Evolutionary conservation across 306 rosid species (phyloP).

Genomic region (Vigna mungo): DNA sequence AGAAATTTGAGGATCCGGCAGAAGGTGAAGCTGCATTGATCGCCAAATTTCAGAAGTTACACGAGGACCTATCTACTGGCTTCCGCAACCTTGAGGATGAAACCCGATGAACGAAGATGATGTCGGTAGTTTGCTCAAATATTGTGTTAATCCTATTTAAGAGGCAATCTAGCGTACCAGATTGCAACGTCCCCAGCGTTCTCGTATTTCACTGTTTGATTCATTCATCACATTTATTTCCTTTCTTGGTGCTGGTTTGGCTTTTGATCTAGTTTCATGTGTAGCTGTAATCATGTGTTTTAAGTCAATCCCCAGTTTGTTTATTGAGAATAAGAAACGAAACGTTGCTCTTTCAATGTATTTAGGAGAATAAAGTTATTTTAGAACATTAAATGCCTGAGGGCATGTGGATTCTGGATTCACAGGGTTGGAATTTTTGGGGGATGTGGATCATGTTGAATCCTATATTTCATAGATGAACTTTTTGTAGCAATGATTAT

Average conservation of each 20-base stretch:
- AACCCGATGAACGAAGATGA: constrained; percentile 65
- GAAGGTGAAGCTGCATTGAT: constrained; percentile 92
- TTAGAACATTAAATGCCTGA: constrained; percentile 43
- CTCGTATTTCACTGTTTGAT: constrained; percentile 45
- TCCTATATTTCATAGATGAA: constrained; percentile 39
- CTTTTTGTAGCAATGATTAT: constrained; percentile 37
- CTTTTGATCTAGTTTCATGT: constrained; percentile 50
- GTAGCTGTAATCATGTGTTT: constrained; percentile 51
- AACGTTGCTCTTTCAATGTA: constrained; percentile 50
- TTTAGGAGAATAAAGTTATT: constrained; percentile 53
- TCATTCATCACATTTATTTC: constrained; percentile 49
- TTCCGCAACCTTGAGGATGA: constrained; percentile 99
- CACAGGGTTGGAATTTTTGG: constrained; percentile 30
- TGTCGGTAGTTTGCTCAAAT: constrained; percentile 27
- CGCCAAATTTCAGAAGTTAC: constrained; percentile 78
- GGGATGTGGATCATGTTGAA: constrained; percentile 2
- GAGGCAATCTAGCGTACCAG: constrained; percentile 45
- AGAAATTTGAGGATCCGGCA: constrained; percentile 98
- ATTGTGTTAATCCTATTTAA: constrained; percentile 39
- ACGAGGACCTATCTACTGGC: constrained; percentile 87
- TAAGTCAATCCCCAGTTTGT: constrained; percentile 33
- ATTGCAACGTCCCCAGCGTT: constrained; percentile 37
- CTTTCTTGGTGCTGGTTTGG: constrained; percentile 52
- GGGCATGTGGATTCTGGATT: constrained; percentile 41
- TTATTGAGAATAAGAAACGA: constrained; percentile 57